Evolutionary conservation across 148 eudicot species (phyloP).

Genomic region (Polygonum aviculare): DNA sequence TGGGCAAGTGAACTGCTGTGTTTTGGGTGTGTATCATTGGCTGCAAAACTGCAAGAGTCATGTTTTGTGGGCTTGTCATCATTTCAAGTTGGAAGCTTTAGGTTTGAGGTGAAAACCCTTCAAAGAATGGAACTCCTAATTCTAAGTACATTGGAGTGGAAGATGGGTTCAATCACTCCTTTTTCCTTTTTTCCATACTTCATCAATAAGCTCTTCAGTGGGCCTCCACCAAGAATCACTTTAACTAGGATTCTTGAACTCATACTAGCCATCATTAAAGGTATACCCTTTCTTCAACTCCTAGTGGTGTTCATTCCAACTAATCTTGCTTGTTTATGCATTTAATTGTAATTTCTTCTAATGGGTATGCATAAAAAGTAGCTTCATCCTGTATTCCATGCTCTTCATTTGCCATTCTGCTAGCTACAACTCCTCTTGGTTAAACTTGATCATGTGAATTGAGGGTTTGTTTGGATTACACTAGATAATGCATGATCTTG

Average conservation of each 20-base stretch:
- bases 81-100: slow-evolving; percentile 19
- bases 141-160: slow-evolving; percentile 47
- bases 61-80: slow-evolving; percentile 24
- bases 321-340: not conserved
- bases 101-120: slow-evolving; percentile 29
- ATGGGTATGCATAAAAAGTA: not conserved
- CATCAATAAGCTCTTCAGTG: slow-evolving; percentile 16
- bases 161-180: slow-evolving; percentile 36
- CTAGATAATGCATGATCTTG: too few relatives aligned
- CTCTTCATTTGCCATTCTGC: not conserved
- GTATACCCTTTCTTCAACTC: slow-evolving; percentile 14
- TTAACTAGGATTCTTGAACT: slow-evolving; percentile 16
- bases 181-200: slow-evolving; percentile 31
- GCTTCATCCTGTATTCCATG: not conserved
- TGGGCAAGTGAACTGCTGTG: slow-evolving; percentile 37
- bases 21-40: slow-evolving; percentile 39
- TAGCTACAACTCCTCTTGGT: too few relatives aligned
- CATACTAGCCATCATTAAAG: slow-evolving; percentile 29
- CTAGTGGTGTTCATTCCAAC: not conserved
- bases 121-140: slow-evolving; percentile 57
- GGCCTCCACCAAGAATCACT: slow-evolving; percentile 6
- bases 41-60: slow-evolving; percentile 49
- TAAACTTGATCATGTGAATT: too few relatives aligned
- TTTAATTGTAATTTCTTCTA: not conserved
- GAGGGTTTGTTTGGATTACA: too few relatives aligned